A percentile compares a stretch with the other conserved stretches of the same genome.
Evolutionary conservation across 2,329 filamentous ascomycete genomes (phyloP).

Genomic region (Calonectria multiphialidica): DNA sequence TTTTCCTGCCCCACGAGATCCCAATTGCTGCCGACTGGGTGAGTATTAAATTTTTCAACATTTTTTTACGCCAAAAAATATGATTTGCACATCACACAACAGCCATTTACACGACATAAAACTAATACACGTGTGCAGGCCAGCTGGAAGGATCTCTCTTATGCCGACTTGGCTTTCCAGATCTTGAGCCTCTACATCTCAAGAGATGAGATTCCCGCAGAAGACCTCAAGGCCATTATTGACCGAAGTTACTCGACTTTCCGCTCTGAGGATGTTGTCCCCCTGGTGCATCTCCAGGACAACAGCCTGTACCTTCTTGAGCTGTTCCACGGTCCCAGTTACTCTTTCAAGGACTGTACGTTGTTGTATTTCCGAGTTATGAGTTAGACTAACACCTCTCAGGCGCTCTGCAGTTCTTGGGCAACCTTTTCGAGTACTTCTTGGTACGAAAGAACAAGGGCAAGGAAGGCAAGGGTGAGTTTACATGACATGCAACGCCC

Average conservation of each 20-base stretch:
- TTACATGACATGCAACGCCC: background rate
- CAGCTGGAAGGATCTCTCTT: conserved; percentile 15
- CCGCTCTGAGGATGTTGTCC: conserved; percentile 81
- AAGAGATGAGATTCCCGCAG: conserved; percentile 76
- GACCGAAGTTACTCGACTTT: conserved; percentile 90
- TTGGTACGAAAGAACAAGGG: conserved; percentile 75
- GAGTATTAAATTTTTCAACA: background rate
- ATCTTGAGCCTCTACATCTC: conserved; percentile 72
- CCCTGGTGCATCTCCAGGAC: conserved; percentile 62
- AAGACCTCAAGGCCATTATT: conserved; percentile 84
- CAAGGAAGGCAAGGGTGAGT: conserved; percentile 60
- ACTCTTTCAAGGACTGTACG: conserved; percentile 85
- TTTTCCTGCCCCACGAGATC: conserved; percentile 50
- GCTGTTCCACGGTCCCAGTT: conserved; percentile 95
- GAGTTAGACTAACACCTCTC: background rate
- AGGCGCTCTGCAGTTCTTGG: conserved; percentile 86
- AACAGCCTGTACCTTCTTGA: conserved; percentile 81
- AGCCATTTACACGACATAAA: background rate
- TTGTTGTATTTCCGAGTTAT: background rate
- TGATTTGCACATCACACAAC: background rate
- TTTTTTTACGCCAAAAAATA: background rate
- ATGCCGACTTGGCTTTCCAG: conserved; percentile 11
- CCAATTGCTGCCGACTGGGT: conserved; percentile 13
- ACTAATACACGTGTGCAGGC: background rate
- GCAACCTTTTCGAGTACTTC: conserved; percentile 96